phyloP scores from a whole-genome alignment of 1,139 yeast genomes.

The Dujonia santamariae region DNA sequence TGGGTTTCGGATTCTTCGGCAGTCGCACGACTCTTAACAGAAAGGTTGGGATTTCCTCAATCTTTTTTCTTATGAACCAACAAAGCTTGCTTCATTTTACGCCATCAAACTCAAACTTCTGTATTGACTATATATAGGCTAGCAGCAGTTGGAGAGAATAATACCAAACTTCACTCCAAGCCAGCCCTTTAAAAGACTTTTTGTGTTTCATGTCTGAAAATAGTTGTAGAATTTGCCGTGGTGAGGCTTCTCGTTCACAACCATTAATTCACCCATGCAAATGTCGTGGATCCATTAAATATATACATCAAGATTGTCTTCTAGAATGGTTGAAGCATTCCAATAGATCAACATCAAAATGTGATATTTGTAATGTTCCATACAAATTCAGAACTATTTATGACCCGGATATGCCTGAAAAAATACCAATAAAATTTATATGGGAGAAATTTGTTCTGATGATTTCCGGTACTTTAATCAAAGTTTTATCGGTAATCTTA shows the following conservation, averaged over 20 bases:
- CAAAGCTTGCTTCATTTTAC: no score
- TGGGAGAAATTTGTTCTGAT: conserved; percentile 34
- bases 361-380: conserved; percentile 87
- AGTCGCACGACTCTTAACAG: no score
- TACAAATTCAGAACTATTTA: conserved; percentile 73
- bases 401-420: conserved; percentile 65
- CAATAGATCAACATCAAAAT: conserved; percentile 57
- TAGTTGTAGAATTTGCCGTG: conserved; percentile 89
- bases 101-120: no score
- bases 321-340: conserved; percentile 80
- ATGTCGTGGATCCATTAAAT: conserved; percentile 91
- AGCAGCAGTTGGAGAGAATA: no score
- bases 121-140: no score
- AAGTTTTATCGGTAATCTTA: conserved; percentile 27
- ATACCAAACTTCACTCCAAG: no score
- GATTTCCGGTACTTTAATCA: conserved; percentile 21
- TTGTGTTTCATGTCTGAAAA: conserved; percentile 33
- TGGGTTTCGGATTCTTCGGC: no score
- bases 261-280: conserved; percentile 91
- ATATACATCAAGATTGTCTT: conserved; percentile 89
- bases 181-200: no score
- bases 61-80: no score
- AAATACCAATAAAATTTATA: conserved; percentile 53
- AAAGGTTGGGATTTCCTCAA: no score
- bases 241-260: conserved; percentile 75